These are phyloP conservation scores for Pichia sp. DNA, from an alignment of 1,139 yeast species.

Conservation along the genomic window DNA sequence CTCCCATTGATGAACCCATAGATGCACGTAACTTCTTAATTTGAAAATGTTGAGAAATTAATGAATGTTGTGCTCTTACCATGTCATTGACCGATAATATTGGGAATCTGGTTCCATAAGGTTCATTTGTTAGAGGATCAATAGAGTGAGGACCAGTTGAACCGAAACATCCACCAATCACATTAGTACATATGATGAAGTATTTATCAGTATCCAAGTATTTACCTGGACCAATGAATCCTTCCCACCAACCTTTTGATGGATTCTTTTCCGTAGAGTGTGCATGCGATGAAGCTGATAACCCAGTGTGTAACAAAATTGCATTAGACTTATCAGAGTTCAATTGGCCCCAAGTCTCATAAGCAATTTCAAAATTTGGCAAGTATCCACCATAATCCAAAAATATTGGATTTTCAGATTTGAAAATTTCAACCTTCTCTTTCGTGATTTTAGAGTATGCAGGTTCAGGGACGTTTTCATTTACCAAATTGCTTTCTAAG, in stretches of 20 bases:
- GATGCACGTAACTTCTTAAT: constrained; percentile 64
- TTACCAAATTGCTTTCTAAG: constrained; percentile 22
- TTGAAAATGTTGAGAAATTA: constrained; percentile 53
- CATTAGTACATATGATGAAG: constrained; percentile 83
- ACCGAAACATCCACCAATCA: constrained; percentile 91
- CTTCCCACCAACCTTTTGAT: constrained; percentile 93
- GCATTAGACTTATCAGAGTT: constrained; percentile 60
- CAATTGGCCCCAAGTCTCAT: constrained; percentile 83
- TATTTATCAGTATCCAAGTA: constrained; percentile 74
- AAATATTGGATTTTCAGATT: constrained; percentile 49
- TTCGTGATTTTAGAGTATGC: constrained; percentile 62
- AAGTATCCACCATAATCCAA: constrained; percentile 78
- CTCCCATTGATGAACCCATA: constrained; percentile 94
- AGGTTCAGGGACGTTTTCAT: constrained; percentile 65
- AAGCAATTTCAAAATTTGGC: constrained; percentile 72
- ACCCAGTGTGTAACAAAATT: constrained; percentile 78
- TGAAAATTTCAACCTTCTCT: constrained; percentile 53
- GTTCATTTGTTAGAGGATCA: constrained; percentile 60
- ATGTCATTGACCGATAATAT: constrained; percentile 79
- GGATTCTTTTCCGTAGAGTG: constrained; percentile 66
- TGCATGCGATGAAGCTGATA: constrained; percentile 94
- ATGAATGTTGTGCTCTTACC: constrained; percentile 79
- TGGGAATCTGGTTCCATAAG: constrained; percentile 86
- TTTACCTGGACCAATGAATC: constrained; percentile 78
- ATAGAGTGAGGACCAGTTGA: constrained; percentile 86